Evolutionary conservation across 1,284 basidiomycete genomes (phyloP).

Genomic region (Irpex rosettiformis): DNA sequence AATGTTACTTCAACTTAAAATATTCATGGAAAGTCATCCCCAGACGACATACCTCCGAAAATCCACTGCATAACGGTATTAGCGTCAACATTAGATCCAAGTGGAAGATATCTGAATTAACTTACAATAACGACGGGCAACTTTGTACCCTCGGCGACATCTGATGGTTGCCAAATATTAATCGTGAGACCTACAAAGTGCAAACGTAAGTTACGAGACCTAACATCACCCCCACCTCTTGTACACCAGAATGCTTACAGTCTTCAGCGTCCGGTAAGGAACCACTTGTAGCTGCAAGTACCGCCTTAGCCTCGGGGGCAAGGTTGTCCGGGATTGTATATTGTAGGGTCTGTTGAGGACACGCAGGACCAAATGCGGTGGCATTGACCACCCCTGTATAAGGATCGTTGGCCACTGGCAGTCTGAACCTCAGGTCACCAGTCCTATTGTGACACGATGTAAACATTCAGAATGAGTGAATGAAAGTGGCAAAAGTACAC

Average conservation of each 20-base stretch:
- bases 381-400: not conserved
- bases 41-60: slow-evolving; percentile 47
- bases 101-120: slow-evolving; percentile 1
- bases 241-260: too few species aligned
- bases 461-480: not conserved
- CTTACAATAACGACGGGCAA: slow-evolving; percentile 54
- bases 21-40: not conserved
- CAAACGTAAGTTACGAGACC: too few species aligned
- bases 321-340: not conserved
- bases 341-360: not conserved
- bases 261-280: not conserved
- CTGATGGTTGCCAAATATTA: slow-evolving; percentile 50
- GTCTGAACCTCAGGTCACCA: not conserved
- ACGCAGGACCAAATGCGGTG: not conserved
- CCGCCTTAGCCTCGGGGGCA: not conserved
- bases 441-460: not conserved
- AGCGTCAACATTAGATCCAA: not conserved
- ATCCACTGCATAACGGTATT: slow-evolving; percentile 37
- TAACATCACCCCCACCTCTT: too few species aligned
- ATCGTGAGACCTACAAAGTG: too few species aligned
- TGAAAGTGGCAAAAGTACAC: not conserved
- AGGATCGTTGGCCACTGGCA: slow-evolving; percentile 2
- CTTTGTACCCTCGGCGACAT: slow-evolving; percentile 32
- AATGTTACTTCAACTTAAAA: slow-evolving; percentile 1
- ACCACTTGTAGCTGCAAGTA: not conserved